Evolutionary conservation across 495 filamentous ascomycete species (phyloP).

Genomic region (Extremus antarcticus): DNA sequence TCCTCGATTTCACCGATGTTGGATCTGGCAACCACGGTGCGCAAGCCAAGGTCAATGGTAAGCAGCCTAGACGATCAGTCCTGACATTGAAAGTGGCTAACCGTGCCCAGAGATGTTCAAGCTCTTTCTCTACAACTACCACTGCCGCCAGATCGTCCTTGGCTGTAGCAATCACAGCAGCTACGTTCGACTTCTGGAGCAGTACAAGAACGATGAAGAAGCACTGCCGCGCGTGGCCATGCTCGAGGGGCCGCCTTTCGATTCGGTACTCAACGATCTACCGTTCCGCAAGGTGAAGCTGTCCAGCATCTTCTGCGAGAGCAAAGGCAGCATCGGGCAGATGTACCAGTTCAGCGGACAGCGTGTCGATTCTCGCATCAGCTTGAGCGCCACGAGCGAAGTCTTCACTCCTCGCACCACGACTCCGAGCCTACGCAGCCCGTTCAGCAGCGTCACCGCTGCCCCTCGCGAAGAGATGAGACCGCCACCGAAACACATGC

Average conservation of each 20-base stretch:
- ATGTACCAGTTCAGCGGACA: conserved; percentile 18
- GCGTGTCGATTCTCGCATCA: background rate
- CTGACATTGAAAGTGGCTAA: background rate
- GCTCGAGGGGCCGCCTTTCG: conserved; percentile 63
- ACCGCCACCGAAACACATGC: background rate
- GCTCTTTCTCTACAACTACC: conserved; percentile 53
- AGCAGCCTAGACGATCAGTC: background rate
- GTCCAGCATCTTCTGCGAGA: conserved; percentile 52
- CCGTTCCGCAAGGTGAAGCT: conserved; percentile 52
- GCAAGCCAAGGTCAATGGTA: conserved; percentile 41
- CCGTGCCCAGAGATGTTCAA: conserved; percentile 52
- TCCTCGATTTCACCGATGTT: conserved; percentile 53
- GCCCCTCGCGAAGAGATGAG: background rate
- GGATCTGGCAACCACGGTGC: conserved; percentile 49
- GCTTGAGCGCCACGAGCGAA: background rate
- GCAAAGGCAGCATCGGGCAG: conserved; percentile 44
- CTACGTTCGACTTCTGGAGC: conserved; percentile 60
- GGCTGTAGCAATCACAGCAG: conserved; percentile 68
- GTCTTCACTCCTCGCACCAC: conserved; percentile 8
- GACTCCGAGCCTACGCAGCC: conserved; percentile 1
- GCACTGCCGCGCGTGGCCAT: conserved; percentile 54
- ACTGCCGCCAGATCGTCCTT: conserved; percentile 72
- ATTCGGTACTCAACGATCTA: conserved; percentile 47
- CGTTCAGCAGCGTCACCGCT: background rate
- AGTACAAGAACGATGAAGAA: conserved; percentile 44